These are phyloP conservation scores for Cryptococcus neoformans DNA, from an alignment of 1,284 basidiomycete genomes.

Conservation along the genomic window DNA sequence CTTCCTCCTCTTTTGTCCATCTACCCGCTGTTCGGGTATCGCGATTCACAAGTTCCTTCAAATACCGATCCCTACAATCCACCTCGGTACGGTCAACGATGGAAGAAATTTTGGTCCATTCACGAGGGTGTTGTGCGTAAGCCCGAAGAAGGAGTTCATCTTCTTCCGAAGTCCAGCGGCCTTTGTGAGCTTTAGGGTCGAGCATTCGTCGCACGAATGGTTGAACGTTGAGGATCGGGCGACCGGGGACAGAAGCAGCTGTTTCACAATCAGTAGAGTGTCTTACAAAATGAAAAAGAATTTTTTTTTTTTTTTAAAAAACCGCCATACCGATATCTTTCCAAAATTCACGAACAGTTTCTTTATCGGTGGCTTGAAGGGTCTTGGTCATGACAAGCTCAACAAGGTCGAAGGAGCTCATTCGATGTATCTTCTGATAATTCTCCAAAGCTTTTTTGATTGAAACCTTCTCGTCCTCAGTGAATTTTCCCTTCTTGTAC, in stretches of 20 bases:
- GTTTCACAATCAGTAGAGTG: neutral
- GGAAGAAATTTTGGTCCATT: constrained; percentile 37
- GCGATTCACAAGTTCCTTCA: constrained; percentile 20
- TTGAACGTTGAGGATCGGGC: constrained; percentile 39
- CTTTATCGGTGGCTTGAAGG: constrained; percentile 10
- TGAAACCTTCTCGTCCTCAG: constrained; percentile 23
- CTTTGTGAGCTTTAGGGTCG: constrained; percentile 38
- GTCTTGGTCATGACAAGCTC: constrained; percentile 32
- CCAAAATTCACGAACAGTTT: constrained; percentile 34
- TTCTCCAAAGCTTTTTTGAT: constrained; percentile 23
- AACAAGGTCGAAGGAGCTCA: constrained; percentile 24
- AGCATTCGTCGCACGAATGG: constrained; percentile 34
- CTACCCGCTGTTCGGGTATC: constrained; percentile 16
- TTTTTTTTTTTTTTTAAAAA: too few species aligned
- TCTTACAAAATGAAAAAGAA: neutral
- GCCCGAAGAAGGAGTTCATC: constrained; percentile 30
- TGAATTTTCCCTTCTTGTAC: constrained; percentile 36
- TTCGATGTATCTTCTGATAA: constrained; percentile 25
- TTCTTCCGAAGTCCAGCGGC: constrained; percentile 36
- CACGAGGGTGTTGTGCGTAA: constrained; percentile 25
- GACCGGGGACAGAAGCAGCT: constrained; percentile 35
- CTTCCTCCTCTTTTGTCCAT: constrained; percentile 12
- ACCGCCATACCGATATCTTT: constrained; percentile 29
- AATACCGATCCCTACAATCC: constrained; percentile 40
- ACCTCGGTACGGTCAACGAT: constrained; percentile 33